Conservation (phyloP, 257 asterid genomes). For the Apocynum venetum region DNA sequence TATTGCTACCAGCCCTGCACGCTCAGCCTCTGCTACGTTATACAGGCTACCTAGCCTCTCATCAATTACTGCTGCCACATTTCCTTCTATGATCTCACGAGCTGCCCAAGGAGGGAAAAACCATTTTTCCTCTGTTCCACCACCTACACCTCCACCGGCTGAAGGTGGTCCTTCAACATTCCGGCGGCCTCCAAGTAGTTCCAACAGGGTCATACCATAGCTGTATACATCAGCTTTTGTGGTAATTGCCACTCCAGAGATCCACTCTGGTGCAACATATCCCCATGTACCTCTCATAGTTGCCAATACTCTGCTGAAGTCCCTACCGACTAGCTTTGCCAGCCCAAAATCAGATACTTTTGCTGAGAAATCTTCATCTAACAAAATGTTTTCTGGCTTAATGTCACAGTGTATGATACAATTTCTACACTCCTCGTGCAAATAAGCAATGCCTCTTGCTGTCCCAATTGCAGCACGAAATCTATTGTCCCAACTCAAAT, state of each 20-base stretch:
- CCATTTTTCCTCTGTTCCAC: constrained; percentile 52
- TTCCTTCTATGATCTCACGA: constrained; percentile 51
- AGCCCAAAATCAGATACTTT: constrained; percentile 81
- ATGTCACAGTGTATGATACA: constrained; percentile 75
- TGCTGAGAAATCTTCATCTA: constrained; percentile 60
- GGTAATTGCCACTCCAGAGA: constrained; percentile 78
- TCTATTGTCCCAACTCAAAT: constrained; percentile 64
- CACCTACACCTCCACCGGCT: constrained; percentile 35
- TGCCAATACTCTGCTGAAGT: constrained; percentile 65
- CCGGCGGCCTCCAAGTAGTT: constrained; percentile 62
- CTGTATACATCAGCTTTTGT: constrained; percentile 79
- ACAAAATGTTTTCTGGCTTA: constrained; percentile 71
- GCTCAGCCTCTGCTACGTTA: constrained; percentile 43
- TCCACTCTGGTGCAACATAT: constrained; percentile 86
- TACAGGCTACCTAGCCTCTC: constrained; percentile 47
- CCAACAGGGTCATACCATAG: constrained; percentile 76
- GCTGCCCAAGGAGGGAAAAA: constrained; percentile 81
- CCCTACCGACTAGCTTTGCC: constrained; percentile 73
- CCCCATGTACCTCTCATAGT: constrained; percentile 90
- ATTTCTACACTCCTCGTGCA: constrained; percentile 70
- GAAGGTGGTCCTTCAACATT: constrained; percentile 67
- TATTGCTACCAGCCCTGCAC: constrained; percentile 51
- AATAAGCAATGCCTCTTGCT: constrained; percentile 70
- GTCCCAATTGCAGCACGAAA: constrained; percentile 56
- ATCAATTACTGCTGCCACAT: constrained; percentile 45